phyloP scores from a whole-genome alignment of 176 grass and related monocot genomes.

The Saccharum spontaneum region DNA sequence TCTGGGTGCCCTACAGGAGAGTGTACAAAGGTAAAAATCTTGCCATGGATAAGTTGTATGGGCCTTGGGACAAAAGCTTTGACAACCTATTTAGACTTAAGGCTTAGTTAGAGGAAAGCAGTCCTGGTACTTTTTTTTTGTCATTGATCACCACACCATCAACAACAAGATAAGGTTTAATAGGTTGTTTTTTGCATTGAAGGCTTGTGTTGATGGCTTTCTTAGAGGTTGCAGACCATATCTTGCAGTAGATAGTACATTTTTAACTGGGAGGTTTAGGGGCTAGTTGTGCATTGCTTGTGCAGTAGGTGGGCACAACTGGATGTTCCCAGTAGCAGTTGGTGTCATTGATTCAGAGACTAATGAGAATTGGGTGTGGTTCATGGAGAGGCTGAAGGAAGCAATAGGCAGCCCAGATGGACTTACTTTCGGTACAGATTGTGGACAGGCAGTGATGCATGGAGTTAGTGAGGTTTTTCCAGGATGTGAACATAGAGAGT shows the following conservation, averaged over 20 bases:
- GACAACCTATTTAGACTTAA: background rate
- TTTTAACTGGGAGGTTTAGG: too few species aligned
- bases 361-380: too few species aligned
- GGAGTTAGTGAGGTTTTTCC: too few species aligned
- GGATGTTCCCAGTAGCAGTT: too few species aligned
- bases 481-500: too few species aligned
- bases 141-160: background rate
- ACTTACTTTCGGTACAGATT: background rate
- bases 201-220: too few species aligned
- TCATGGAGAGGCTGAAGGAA: too few species aligned
- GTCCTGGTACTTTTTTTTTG: background rate
- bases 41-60: background rate
- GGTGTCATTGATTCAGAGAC: too few species aligned
- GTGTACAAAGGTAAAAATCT: background rate
- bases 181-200: too few species aligned
- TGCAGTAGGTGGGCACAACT: background rate
- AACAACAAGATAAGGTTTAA: background rate
- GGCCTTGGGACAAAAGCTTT: background rate
- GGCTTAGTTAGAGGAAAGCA: background rate
- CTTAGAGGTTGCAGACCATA: too few species aligned
- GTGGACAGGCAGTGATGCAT: background rate
- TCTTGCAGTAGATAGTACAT: background rate
- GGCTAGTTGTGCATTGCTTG: background rate
- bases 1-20: too few species aligned
- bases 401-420: background rate